phyloP scores from a whole-genome alignment of 2,329 filamentous ascomycete species.

The Microcyclospora pomicola region DNA sequence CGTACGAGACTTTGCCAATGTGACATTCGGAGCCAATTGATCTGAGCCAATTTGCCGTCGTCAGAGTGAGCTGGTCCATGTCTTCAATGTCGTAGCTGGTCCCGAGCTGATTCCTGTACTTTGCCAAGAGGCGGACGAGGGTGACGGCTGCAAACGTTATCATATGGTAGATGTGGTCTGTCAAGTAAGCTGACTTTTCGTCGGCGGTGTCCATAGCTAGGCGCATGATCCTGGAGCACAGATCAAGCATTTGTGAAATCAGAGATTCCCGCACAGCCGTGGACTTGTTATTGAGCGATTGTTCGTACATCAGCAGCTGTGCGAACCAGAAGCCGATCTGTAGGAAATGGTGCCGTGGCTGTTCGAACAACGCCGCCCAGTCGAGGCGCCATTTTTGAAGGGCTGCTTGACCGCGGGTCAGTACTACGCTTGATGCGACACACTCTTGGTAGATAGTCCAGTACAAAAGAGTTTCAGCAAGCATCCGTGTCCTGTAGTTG shows the following conservation, averaged over 20 bases:
- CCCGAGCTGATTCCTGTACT: slow-evolving; percentile 2
- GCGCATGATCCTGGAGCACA: slow-evolving; percentile 28
- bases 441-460: slow-evolving; percentile 32
- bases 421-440: slow-evolving; percentile 12
- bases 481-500: slow-evolving; percentile 35
- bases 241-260: slow-evolving; percentile 27
- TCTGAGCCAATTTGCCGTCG: slow-evolving; percentile 2
- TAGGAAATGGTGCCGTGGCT: slow-evolving; percentile 33
- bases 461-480: slow-evolving; percentile 32
- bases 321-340: slow-evolving; percentile 35
- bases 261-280: slow-evolving; percentile 5
- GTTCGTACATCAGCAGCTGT: slow-evolving; percentile 30
- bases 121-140: slow-evolving; percentile 23
- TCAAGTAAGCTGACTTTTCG: slow-evolving; percentile 31
- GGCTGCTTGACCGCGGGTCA: slow-evolving; percentile 5
- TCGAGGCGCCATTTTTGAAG: slow-evolving; percentile 3
- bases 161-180: slow-evolving; percentile 36
- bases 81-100: not conserved
- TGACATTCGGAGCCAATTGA: slow-evolving; percentile 3
- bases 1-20: slow-evolving; percentile 3
- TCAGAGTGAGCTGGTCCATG: slow-evolving; percentile 1
- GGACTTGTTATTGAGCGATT: slow-evolving; percentile 23
- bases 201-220: slow-evolving; percentile 32
- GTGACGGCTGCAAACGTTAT: slow-evolving; percentile 32
- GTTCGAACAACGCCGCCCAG: slow-evolving; percentile 28